These are phyloP conservation scores for Pyrenophora seminiperda DNA, from an alignment of 2,329 filamentous ascomycete species.

Conservation along the genomic window DNA sequence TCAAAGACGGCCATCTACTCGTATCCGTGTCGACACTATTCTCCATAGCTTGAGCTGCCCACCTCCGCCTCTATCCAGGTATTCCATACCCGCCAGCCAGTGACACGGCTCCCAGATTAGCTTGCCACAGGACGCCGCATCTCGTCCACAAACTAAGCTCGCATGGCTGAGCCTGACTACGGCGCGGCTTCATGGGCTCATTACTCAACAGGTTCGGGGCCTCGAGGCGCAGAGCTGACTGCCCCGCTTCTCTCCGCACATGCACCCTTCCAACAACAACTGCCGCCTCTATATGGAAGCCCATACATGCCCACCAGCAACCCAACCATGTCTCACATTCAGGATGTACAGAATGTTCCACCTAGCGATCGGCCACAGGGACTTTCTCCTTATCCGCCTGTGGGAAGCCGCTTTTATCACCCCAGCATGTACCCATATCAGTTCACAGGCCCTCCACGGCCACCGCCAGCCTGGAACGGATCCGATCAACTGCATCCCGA, in stretches of 20 bases:
- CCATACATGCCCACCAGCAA: constrained; percentile 11
- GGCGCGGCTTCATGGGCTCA: constrained; percentile 23
- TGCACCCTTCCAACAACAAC: constrained; percentile 23
- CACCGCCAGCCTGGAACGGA: constrained; percentile 25
- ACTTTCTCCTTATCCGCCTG: constrained; percentile 14
- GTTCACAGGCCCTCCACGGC: constrained; percentile 15
- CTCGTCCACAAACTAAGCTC: constrained; percentile 6
- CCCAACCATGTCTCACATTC: constrained; percentile 17
- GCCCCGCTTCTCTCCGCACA: constrained; percentile 23
- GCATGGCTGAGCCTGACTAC: constrained; percentile 39
- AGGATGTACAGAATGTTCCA: constrained; percentile 12
- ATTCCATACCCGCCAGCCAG: not conserved
- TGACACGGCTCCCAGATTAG: not conserved
- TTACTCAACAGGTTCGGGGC: constrained; percentile 22
- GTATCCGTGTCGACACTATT: not conserved
- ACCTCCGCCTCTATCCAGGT: not conserved
- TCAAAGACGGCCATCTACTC: not conserved
- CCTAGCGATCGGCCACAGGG: constrained; percentile 15
- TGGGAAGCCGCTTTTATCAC: constrained; percentile 17
- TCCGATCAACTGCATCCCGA: constrained; percentile 9
- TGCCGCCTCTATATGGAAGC: constrained; percentile 16
- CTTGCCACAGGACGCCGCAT: not conserved
- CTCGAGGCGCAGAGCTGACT: constrained; percentile 27
- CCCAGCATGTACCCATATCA: constrained; percentile 12
- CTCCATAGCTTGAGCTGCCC: constrained; percentile 1